These are phyloP conservation scores for Microcyclosporella mali DNA, from an alignment of 2,329 filamentous ascomycete genomes.

Conservation along the genomic window DNA sequence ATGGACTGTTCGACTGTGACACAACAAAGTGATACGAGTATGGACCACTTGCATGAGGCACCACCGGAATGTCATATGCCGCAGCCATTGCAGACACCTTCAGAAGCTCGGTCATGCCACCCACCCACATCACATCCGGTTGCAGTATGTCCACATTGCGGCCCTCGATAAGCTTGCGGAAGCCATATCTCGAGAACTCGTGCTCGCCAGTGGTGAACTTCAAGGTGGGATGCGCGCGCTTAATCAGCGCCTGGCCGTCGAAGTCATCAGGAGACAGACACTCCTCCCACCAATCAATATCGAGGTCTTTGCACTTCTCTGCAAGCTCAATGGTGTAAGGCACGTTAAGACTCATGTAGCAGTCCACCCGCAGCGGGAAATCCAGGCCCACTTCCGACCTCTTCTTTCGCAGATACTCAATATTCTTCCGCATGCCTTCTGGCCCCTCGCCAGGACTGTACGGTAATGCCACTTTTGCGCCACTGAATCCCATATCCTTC, in stretches of 20 bases:
- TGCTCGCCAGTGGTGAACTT: constrained; percentile 97
- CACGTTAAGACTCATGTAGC: constrained; percentile 94
- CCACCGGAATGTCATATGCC: constrained; percentile 89
- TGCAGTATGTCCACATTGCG: constrained; percentile 92
- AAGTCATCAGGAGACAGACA: constrained; percentile 86
- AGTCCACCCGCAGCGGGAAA: constrained; percentile 91
- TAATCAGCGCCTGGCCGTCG: constrained; percentile 83
- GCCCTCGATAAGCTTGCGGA: constrained; percentile 87
- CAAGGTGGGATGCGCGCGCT: constrained; percentile 79
- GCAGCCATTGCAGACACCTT: constrained; percentile 83
- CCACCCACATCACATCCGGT: constrained; percentile 96
- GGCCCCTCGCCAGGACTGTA: constrained; percentile 85
- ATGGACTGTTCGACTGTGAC: constrained; percentile 85
- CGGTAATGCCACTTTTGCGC: constrained; percentile 82
- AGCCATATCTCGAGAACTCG: constrained; percentile 89
- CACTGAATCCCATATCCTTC: constrained; percentile 81
- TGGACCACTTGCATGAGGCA: constrained; percentile 88
- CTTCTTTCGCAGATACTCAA: constrained; percentile 81
- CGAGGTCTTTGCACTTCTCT: constrained; percentile 71
- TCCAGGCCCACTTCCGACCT: constrained; percentile 79
- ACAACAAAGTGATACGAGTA: constrained; percentile 97
- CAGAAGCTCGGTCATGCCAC: constrained; percentile 84
- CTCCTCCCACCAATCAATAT: constrained; percentile 98
- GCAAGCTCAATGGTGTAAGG: constrained; percentile 88
- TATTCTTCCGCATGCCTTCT: constrained; percentile 76